Percentiles rank a stretch among this genome's conserved stretches.
Conservation (phyloP, 2,329 filamentous ascomycete genomes). For the Mycosphaerelloides madeirae region DNA sequence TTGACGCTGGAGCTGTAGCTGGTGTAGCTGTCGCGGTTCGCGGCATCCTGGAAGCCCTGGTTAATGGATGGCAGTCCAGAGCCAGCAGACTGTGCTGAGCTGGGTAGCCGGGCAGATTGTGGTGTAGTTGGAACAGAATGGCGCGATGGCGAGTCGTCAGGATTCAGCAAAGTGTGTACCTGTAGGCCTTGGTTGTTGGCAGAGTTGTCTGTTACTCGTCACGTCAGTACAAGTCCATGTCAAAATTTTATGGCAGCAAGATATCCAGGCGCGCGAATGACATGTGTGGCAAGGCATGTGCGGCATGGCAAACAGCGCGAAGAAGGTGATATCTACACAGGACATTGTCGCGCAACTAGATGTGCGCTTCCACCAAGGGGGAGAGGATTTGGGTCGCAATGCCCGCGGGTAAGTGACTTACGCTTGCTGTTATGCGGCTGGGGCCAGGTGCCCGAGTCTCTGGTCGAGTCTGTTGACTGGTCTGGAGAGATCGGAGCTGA, state of each 20-base stretch:
- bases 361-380: not conserved
- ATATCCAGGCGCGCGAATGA: too few species aligned
- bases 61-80: constrained; percentile 53
- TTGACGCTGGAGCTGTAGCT: constrained; percentile 24
- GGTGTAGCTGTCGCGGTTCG: constrained; percentile 36
- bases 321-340: too few species aligned
- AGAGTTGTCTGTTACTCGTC: constrained; percentile 30
- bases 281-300: too few species aligned
- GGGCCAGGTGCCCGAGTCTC: constrained; percentile 37
- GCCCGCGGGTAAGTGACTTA: constrained; percentile 22
- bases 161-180: constrained; percentile 47
- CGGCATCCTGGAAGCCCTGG: constrained; percentile 43
- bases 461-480: constrained; percentile 29
- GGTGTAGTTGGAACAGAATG: constrained; percentile 41
- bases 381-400: constrained; percentile 7
- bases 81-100: constrained; percentile 29
- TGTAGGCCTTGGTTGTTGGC: constrained; percentile 45
- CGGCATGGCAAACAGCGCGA: not conserved
- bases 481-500: constrained; percentile 29
- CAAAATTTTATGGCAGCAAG: not conserved
- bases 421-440: constrained; percentile 34
- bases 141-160: constrained; percentile 46
- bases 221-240: not conserved
- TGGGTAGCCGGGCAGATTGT: constrained; percentile 36
- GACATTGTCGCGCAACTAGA: too few species aligned